Evolutionary conservation across 148 eudicot genomes (phyloP).

Genomic region (Nepenthes gracilis): DNA sequence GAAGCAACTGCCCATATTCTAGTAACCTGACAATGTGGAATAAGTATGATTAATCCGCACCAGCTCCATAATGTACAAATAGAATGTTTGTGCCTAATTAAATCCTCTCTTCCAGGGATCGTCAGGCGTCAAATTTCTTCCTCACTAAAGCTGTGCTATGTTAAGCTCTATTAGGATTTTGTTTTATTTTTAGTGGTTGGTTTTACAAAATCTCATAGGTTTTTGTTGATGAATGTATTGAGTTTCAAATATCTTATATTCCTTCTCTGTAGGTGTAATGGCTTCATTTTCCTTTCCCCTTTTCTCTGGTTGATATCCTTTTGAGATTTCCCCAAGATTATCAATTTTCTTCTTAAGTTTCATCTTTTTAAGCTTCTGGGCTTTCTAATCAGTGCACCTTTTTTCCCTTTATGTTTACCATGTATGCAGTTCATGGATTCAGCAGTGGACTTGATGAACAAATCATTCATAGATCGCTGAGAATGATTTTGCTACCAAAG

Average conservation of each 20-base stretch:
- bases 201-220: too few species aligned
- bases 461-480: constrained; percentile 58
- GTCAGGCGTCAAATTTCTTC: too few species aligned
- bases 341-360: neutral
- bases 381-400: neutral
- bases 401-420: constrained; percentile 15
- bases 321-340: neutral
- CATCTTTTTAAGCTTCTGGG: neutral
- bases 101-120: too few species aligned
- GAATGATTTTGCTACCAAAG: neutral
- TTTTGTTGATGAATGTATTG: neutral
- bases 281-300: too few species aligned
- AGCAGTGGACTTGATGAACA: constrained; percentile 78
- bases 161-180: neutral
- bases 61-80: too few species aligned
- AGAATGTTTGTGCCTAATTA: too few species aligned
- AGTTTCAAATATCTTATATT: neutral
- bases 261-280: too few species aligned
- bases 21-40: too few species aligned
- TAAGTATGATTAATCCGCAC: too few species aligned
- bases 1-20: too few species aligned
- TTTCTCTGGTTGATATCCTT: too few species aligned
- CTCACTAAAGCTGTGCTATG: too few species aligned
- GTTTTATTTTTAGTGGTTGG: neutral
- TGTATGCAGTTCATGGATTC: constrained; percentile 81